A percentile compares a stretch with the other conserved stretches of the same genome.
phyloP scores from a whole-genome alignment of 2,329 filamentous ascomycete species.

The Alternaria postmessia region DNA sequence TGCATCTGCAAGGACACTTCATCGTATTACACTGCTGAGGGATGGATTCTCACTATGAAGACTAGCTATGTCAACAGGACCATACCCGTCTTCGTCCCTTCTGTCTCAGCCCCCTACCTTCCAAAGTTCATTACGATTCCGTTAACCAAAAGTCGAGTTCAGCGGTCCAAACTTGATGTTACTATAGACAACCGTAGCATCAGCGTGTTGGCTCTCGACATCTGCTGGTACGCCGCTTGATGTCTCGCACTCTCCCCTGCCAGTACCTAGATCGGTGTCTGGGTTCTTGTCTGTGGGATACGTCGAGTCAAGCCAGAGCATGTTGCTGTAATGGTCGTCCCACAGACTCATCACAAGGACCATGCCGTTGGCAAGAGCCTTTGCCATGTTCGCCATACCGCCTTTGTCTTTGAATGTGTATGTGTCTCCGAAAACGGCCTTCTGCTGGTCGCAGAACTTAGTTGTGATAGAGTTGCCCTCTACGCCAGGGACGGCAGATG shows the following conservation, averaged over 20 bases:
- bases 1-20: neutral
- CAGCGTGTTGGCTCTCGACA: conserved; percentile 30
- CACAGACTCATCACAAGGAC: conserved; percentile 69
- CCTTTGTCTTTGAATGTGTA: conserved; percentile 64
- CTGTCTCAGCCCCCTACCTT: neutral
- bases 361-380: conserved; percentile 65
- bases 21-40: neutral
- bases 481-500: conserved; percentile 56
- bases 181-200: conserved; percentile 36
- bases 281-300: conserved; percentile 60
- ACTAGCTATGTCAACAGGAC: neutral
- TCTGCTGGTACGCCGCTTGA: conserved; percentile 42
- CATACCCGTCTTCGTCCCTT: neutral
- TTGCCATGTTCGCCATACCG: conserved; percentile 64
- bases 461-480: conserved; percentile 44
- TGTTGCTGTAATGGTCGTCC: conserved; percentile 72
- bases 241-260: conserved; percentile 40
- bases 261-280: conserved; percentile 36
- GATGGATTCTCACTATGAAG: neutral
- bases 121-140: no score
- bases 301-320: conserved; percentile 76
- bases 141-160: conserved; percentile 37
- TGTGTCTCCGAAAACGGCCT: conserved; percentile 38
- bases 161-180: conserved; percentile 45
- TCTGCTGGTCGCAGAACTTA: conserved; percentile 41